These are phyloP conservation scores for Yarrowia sp. DNA, from an alignment of 805 yeast species.

Conservation along the genomic window DNA sequence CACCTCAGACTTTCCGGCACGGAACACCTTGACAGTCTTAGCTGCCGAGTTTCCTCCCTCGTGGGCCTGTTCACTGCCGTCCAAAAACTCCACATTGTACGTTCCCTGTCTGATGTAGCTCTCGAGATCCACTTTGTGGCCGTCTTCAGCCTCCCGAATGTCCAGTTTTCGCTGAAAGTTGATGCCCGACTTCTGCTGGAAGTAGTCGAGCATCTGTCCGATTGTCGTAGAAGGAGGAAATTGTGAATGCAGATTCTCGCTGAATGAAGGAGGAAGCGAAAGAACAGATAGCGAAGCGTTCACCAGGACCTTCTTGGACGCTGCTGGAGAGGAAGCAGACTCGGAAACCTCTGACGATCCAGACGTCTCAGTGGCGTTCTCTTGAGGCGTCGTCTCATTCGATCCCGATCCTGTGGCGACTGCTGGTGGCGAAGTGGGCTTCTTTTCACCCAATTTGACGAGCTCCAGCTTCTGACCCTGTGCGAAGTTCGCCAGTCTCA, in stretches of 20 bases:
- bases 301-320: not conserved
- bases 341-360: not conserved
- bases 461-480: conserved; percentile 32
- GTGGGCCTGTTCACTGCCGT: not conserved
- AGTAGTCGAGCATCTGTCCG: conserved; percentile 32
- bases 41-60: not conserved
- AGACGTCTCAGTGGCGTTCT: not conserved
- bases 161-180: conserved; percentile 28
- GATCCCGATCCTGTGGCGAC: conserved; percentile 15
- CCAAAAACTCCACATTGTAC: conserved; percentile 9
- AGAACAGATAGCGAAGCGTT: conserved; percentile 29
- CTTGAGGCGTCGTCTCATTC: not conserved
- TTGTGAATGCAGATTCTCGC: conserved; percentile 29
- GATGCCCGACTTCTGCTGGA: conserved; percentile 33
- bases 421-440: not conserved
- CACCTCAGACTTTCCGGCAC: not conserved
- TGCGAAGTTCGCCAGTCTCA: conserved; percentile 31
- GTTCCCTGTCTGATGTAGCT: conserved; percentile 15
- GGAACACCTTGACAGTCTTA: not conserved
- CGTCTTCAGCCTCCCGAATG: conserved; percentile 4
- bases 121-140: not conserved
- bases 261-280: conserved; percentile 31
- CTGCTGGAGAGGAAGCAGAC: not conserved
- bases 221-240: conserved; percentile 31
- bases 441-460: conserved; percentile 23